Evolutionary conservation across 257 asterid species (phyloP), one percentile per base, ranked within the genome.

Genomic region (Jaltomata sinuosa): DNA sequence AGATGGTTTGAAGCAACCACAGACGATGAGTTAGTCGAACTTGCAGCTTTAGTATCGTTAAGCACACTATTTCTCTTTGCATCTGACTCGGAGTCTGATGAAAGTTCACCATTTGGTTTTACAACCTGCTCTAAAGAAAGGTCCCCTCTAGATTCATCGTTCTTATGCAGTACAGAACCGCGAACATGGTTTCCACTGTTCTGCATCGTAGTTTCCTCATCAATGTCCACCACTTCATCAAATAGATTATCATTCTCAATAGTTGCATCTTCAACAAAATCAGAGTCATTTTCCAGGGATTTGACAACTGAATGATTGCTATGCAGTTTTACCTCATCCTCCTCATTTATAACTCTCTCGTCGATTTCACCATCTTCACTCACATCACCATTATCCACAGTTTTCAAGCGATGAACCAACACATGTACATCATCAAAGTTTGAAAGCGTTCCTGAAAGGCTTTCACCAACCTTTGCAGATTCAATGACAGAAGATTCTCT

Each of bases 191-290:
- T 81, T 57, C 6, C 80, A 61, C 25, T 65, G 36, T 82, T 88
- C 36, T 67, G 90, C 84, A 67, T 42, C 57, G 82, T 4, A 53
- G 84, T 79, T 27, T 79, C 89, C 86, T 88, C 94, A 25, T 87
- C 91, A 50, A 61, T 42, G 79, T 86, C 92, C 32, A 29, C 79
- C 84, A 71, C 74, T 61, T 79, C 87, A 62, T 88, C 89, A 84
- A 86, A 89, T 69, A 86, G 79, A 79, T 81, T 85, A 83, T 88
- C 90, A 61, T 86, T 84, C 54, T 85, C 93, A 54, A 93, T 59
- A 55, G 82, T 86, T 87, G 85, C 96, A 84, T 94, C 97, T 87
- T 95, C 97, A 49, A 94, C 83, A 88, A 94, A 94, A 85, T 95
- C 93, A 81, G 87, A 42, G 87, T 88, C 95, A 69, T 76, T 88